Evolutionary conservation across 495 filamentous ascomycete genomes (phyloP), one percentile per base, ranked within the genome.

Genomic region (Trichoderma erinaceum): DNA sequence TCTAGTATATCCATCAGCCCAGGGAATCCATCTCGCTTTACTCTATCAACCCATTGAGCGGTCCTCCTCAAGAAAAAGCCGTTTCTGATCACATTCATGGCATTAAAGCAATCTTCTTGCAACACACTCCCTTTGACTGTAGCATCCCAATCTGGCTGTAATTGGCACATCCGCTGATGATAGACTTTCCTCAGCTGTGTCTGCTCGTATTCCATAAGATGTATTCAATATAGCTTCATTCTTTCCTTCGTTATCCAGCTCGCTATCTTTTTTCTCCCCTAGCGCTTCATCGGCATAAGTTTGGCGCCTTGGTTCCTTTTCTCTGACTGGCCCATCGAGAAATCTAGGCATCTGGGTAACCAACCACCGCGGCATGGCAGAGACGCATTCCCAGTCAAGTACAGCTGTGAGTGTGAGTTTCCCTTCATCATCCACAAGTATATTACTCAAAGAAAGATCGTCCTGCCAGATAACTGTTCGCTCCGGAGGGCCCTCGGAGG

Each of bases 331-430:
- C 29, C 46, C 46, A 7, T 32, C 63, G 48, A 82, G 66, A 58
- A 79, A 75, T 66, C 66, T 35, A 66, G 79, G 79, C 21, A 69
- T 52, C 66, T 77, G 46, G 64, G 68, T 74, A 16, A 73, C 73
- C 50, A 68, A 69, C 76, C 77, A 82, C 41, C 76, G 66, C 41
- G 80, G 78, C 11, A 75, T 25, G 21, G 74, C 72, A 38, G 75
- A 75, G 25, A 80, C 73, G 68, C 71, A 78, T 67, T 83, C 80
- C 81, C 81, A 84, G 68, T 83, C 81, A 29, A 83, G 29, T 4
- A 84, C 35, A n/a, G 71, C 80, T 5, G 4, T 10, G n/a, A 38
- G 0, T 8, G 78, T 77, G 5, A 81, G 61, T 6, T 70, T 15
- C 16, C 69, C 71, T 18, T 71, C 63, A 2, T 75, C 68, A 66